Conservation (phyloP, 768 basidiomycete genomes). For the Suillus plorans region DNA sequence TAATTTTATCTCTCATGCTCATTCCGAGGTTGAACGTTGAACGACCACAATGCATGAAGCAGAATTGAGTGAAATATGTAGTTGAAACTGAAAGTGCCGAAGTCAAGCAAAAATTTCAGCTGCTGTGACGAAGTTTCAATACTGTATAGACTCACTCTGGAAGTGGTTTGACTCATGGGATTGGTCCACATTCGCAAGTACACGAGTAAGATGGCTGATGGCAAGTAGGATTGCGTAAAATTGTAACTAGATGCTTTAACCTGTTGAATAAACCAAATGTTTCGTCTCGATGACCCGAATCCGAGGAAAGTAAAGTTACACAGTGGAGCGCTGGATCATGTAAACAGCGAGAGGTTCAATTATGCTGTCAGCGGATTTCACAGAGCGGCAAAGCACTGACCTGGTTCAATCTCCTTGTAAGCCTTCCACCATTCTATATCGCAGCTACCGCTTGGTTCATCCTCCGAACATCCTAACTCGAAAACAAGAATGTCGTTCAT, state of each 20-base stretch:
- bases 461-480: background rate
- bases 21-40: too few relatives aligned
- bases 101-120: too few relatives aligned
- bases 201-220: background rate
- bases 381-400: background rate
- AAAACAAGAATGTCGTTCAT: background rate
- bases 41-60: too few relatives aligned
- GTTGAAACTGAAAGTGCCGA: too few relatives aligned
- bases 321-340: background rate
- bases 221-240: background rate
- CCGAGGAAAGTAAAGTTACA: background rate
- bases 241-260: background rate
- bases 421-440: background rate
- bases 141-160: too few relatives aligned
- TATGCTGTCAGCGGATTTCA: background rate
- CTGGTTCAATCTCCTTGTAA: background rate
- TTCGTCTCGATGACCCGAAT: background rate
- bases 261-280: background rate
- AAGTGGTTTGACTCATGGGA: too few relatives aligned
- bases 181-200: background rate
- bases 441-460: background rate
- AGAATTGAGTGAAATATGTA: too few relatives aligned
- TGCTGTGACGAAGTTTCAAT: too few relatives aligned
- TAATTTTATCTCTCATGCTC: too few relatives aligned
- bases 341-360: background rate